Base-by-base conservation (phyloP, 495 filamentous ascomycete species). In the Tricharina praecox region DNA sequence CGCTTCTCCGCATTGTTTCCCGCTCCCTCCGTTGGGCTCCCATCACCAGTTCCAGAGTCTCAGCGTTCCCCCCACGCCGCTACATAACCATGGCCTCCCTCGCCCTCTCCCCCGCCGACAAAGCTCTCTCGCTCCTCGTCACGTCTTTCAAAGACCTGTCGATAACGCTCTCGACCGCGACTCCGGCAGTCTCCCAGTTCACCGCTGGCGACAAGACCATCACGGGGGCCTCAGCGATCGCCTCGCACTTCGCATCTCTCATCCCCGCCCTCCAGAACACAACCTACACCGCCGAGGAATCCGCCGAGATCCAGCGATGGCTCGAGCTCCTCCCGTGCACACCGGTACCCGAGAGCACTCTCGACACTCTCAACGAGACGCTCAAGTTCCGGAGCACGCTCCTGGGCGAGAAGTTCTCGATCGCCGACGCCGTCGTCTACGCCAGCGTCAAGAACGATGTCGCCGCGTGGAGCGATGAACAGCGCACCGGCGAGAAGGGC, bases 401-500 rank as follows among this genome's bases (percentile, higher is more conserved):
- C 38, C 77, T 96, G 11, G 88, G 88, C 51, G 73, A 75, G 62
- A 95, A 94, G 69, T 82, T 87, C 38, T 90, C 82, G 45, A 74
- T 85, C 60, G 90, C 87, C 46, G 90, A 97, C 59, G 67, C 93
- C 43, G 82, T 82, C 47, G 70, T 87, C 45, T 97, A 93, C 67
- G 72, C 85, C 53, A 69, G 81, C 34, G 67, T 94, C 16, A 82
- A 80, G 18, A 81, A 87, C 16, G 53, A 78, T 3, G 83, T 95
- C 47, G 74, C 77, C 58, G 71, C 71, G 49, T 95, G 87, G 88
- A 71, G 72, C 4, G 66, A 81, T 33, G 85, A 95, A 69, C 74
- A 94, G 70, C 76, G 82, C 55, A 93, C 90, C 4, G 90, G 90
- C 26, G 76, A 94, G 68, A 70, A 85, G 38, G 90, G 90, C 46